Evolutionary conservation across 139 green algal species (phyloP).

Genomic region (Chlamydomonas eustigma): DNA sequence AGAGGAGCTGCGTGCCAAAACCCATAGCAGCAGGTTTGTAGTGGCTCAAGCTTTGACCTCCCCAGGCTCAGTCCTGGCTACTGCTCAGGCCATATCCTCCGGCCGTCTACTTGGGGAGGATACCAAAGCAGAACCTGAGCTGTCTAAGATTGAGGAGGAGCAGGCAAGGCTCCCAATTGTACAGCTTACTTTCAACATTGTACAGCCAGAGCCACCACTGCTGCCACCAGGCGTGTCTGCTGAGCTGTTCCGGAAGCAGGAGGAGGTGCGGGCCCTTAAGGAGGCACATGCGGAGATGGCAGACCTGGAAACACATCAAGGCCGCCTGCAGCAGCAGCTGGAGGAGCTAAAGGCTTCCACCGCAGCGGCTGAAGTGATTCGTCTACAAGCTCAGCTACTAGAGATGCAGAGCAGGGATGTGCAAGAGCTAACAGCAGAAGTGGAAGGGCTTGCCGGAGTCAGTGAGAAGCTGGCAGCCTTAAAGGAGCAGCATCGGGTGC

Average conservation of each 20-base stretch:
- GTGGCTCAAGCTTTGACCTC: not conserved
- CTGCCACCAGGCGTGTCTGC: not conserved
- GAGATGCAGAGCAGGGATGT: conserved; percentile 12
- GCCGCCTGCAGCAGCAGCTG: conserved; percentile 1
- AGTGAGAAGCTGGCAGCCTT: conserved; percentile 2
- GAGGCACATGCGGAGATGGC: not conserved
- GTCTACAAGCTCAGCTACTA: conserved; percentile 16
- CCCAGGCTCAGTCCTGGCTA: not conserved
- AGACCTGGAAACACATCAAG: not conserved
- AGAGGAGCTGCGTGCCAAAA: not conserved
- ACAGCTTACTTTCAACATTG: not conserved
- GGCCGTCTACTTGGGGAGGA: not conserved
- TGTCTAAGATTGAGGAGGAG: no score
- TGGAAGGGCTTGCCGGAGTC: not conserved
- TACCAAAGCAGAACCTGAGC: not conserved
- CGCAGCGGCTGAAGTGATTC: conserved; percentile 14
- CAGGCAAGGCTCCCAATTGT: no score
- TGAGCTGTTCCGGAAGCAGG: not conserved
- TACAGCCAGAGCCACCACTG: not conserved
- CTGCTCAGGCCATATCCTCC: not conserved
- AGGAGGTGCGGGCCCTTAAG: not conserved
- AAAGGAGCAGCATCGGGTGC: not conserved
- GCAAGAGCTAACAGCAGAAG: not conserved
- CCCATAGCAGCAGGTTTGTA: not conserved
- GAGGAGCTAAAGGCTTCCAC: not conserved